Percentiles rank a stretch among this genome's conserved stretches.
phyloP scores from a whole-genome alignment of 73 alveolate species.

The Paramecium octaurelia region DNA sequence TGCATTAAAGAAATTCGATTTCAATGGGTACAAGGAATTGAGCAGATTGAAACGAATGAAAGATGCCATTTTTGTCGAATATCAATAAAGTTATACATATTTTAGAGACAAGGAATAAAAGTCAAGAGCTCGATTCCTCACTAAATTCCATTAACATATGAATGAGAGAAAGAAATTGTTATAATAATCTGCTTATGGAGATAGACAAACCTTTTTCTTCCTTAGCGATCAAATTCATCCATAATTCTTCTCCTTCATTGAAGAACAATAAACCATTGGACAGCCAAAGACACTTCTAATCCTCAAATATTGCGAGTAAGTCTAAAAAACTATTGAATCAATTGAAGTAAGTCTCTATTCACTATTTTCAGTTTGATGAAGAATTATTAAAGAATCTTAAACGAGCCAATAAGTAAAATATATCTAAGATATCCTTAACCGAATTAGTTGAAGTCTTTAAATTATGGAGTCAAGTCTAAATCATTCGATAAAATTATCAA shows the following conservation, averaged over 20 bases:
- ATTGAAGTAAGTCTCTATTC: neutral
- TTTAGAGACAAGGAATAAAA: conserved; percentile 30
- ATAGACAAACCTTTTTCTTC: conserved; percentile 7
- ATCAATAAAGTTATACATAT: neutral
- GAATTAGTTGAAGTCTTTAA: conserved; percentile 23
- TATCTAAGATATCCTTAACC: neutral
- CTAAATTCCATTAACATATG: conserved; percentile 37
- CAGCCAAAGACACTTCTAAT: neutral
- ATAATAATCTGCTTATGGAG: neutral
- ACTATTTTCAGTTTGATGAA: neutral
- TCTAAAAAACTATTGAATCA: neutral
- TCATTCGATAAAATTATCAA: conserved; percentile 24
- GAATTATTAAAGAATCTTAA: neutral
- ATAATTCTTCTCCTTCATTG: neutral
- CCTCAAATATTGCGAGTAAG: neutral
- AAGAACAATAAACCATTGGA: neutral
- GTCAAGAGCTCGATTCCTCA: conserved; percentile 19
- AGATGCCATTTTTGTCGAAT: neutral
- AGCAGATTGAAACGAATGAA: conserved; percentile 41
- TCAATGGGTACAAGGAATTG: neutral
- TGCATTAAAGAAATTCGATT: neutral
- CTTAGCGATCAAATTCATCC: neutral
- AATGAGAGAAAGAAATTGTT: conserved; percentile 2
- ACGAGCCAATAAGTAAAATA: neutral
- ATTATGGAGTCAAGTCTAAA: conserved; percentile 30